Conservation (phyloP, 2,329 filamentous ascomycete species). For the Colletotrichum coccodes region DNA sequence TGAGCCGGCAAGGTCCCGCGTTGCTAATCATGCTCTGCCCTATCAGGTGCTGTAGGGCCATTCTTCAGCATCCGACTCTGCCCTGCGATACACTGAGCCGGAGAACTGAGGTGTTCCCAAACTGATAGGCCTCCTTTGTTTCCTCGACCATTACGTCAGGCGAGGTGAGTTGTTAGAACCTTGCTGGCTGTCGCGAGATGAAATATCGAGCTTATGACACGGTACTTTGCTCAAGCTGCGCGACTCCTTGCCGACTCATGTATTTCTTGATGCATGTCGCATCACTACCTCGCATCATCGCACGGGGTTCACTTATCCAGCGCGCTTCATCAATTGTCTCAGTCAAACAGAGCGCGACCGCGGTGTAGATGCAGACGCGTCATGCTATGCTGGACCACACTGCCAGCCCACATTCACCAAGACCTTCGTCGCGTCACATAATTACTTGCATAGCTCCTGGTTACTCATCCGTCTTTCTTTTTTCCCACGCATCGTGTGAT, state of each 20-base stretch:
- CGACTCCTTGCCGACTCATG: neutral
- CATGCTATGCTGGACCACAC: neutral
- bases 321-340: neutral
- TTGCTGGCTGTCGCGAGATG: neutral
- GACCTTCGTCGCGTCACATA: no score
- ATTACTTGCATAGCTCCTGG: neutral
- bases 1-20: neutral
- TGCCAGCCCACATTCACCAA: neutral
- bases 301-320: neutral
- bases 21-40: neutral
- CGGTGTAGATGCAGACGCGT: neutral
- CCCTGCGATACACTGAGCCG: neutral
- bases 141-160: neutral
- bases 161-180: neutral
- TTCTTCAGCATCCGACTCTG: neutral
- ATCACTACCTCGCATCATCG: neutral
- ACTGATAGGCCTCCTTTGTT: neutral
- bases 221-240: neutral
- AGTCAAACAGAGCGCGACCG: neutral
- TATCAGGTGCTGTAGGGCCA: neutral
- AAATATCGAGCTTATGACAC: neutral
- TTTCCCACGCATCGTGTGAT: neutral
- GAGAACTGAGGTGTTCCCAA: no score
- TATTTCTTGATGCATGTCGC: slow-evolving; percentile 8
- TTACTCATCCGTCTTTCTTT: no score